phyloP scores from a whole-genome alignment of 2,329 filamentous ascomycete genomes.

The Colletotrichum costaricense region DNA sequence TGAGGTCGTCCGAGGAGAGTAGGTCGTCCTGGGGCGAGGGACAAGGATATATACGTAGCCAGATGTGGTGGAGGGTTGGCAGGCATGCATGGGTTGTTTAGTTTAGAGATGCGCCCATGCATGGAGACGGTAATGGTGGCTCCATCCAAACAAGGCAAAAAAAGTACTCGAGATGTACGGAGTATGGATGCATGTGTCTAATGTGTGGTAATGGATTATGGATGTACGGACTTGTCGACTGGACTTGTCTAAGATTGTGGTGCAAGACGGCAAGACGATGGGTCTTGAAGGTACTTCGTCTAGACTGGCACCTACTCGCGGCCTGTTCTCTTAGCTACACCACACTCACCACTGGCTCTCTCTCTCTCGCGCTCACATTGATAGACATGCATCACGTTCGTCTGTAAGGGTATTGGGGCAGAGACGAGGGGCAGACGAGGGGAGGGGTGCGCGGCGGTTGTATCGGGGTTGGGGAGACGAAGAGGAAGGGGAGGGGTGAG shows the following conservation, averaged over 20 bases:
- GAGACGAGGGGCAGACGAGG: conserved; percentile 8
- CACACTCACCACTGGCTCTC: background rate
- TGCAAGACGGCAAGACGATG: conserved; percentile 28
- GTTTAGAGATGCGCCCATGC: conserved; percentile 35
- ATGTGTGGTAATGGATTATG: conserved; percentile 34
- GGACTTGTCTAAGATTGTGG: conserved; percentile 30
- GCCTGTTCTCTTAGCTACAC: conserved; percentile 28
- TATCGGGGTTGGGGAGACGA: conserved; percentile 23
- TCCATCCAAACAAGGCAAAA: conserved; percentile 29
- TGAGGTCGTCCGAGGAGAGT: conserved; percentile 38
- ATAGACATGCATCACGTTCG: conserved; percentile 30
- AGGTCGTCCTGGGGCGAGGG: conserved; percentile 49
- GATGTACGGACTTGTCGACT: conserved; percentile 21
- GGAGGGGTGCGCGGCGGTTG: conserved; percentile 34
- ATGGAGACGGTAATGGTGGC: conserved; percentile 31
- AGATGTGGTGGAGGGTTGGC: conserved; percentile 35
- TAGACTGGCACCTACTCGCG: conserved; percentile 26
- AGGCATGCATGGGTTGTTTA: conserved; percentile 25
- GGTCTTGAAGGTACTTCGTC: conserved; percentile 31
- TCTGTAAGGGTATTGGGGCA: conserved; percentile 28
- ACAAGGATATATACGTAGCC: conserved; percentile 59
- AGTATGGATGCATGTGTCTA: conserved; percentile 19
- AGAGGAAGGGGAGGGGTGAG: conserved; percentile 2
- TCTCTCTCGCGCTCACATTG: background rate
- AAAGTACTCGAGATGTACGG: conserved; percentile 24